Evolutionary conservation across 441 rosid species (phyloP).

Genomic region (Jatropha multifida): DNA sequence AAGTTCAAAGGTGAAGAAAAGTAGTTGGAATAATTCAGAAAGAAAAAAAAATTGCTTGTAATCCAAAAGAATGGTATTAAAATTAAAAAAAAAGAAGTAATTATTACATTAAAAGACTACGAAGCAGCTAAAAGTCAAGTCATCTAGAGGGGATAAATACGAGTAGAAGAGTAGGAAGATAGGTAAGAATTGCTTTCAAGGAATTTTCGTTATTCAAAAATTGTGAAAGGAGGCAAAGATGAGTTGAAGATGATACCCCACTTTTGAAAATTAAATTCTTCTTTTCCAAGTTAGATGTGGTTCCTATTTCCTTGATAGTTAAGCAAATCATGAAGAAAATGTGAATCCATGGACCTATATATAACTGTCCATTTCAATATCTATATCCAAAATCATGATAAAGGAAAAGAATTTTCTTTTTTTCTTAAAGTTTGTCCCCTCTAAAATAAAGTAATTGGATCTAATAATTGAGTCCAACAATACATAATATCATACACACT

Average conservation of each 20-base stretch:
- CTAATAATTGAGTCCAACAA: not conserved
- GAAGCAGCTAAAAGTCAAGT: conserved; percentile 12
- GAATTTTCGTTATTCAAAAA: conserved; percentile 18
- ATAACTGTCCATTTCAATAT: not conserved
- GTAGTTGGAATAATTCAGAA: not conserved
- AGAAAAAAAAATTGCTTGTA: too few species aligned
- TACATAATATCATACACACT: too few species aligned
- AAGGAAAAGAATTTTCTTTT: not conserved
- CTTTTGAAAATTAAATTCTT: not conserved
- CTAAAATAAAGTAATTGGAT: not conserved
- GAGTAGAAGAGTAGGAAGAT: not conserved
- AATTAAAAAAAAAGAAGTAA: not conserved
- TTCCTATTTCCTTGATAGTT: conserved; percentile 22
- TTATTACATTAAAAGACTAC: not conserved
- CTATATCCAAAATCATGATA: not conserved
- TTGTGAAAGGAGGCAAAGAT: not conserved
- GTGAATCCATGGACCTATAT: not conserved
- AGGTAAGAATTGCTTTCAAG: conserved; percentile 24
- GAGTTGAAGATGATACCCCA: not conserved
- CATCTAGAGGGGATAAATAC: not conserved
- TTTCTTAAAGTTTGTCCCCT: not conserved
- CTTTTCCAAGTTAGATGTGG: conserved; percentile 18
- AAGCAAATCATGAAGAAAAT: conserved; percentile 21
- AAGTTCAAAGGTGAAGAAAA: not conserved
- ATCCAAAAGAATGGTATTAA: not conserved